Conservation (phyloP, 805 yeast species). For the Cyberlindnera mrakii region DNA sequence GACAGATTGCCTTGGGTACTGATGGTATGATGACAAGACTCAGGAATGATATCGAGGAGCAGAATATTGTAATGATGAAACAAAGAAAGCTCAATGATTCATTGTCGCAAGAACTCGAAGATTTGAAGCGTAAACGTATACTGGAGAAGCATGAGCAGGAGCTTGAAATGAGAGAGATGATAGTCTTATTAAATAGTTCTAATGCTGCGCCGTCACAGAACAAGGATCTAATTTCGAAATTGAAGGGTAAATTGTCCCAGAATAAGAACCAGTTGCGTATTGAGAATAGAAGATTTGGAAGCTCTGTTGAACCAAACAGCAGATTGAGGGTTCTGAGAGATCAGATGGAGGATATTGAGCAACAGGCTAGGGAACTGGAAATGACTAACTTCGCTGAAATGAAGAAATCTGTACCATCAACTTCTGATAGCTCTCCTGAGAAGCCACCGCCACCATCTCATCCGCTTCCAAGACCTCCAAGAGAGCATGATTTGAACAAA, state of each 20-base stretch:
- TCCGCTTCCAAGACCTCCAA: conserved; percentile 26
- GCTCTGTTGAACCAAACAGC: conserved; percentile 68
- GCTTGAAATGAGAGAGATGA: conserved; percentile 67
- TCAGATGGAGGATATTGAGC: conserved; percentile 79
- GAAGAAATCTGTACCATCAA: conserved; percentile 18
- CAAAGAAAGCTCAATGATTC: conserved; percentile 59
- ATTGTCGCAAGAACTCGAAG: conserved; percentile 56
- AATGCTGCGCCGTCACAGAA: conserved; percentile 25
- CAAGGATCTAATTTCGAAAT: conserved; percentile 30
- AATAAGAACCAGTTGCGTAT: conserved; percentile 34
- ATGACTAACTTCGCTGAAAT: conserved; percentile 70
- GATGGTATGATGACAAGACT: conserved; percentile 63
- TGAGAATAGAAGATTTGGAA: conserved; percentile 41
- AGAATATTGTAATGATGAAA: conserved; percentile 48
- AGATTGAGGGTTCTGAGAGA: conserved; percentile 70
- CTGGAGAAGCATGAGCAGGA: conserved; percentile 72
- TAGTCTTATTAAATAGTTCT: conserved; percentile 53
- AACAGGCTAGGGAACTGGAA: conserved; percentile 81
- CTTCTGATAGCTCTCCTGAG: conserved; percentile 17
- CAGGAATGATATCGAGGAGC: conserved; percentile 56
- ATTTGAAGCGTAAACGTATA: conserved; percentile 46
- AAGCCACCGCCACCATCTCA: conserved; percentile 17
- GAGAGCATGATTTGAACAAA: conserved; percentile 49
- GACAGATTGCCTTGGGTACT: conserved; percentile 69
- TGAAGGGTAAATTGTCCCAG: conserved; percentile 34